Conservation (phyloP, 768 basidiomycete genomes). For the Kwoniella dendrophila region DNA sequence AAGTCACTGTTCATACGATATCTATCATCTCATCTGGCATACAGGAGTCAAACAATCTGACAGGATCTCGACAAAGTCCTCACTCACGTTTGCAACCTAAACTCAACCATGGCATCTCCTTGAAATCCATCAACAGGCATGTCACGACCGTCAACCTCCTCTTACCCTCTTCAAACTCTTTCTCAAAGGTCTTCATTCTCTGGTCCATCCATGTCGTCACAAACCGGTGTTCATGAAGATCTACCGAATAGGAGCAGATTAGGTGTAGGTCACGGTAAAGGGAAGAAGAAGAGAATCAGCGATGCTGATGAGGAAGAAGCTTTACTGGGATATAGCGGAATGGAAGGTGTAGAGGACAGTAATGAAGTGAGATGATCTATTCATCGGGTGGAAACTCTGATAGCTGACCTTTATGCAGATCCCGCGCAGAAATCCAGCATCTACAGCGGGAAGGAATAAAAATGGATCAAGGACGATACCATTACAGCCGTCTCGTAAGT, state of each 20-base stretch:
- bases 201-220: slow-evolving; percentile 4
- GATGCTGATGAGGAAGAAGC: slow-evolving; percentile 43
- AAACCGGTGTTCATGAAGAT: background rate
- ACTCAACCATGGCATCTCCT: background rate
- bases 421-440: background rate
- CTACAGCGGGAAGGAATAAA: slow-evolving; percentile 12
- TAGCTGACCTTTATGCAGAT: background rate
- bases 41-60: too few species aligned
- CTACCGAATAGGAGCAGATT: background rate
- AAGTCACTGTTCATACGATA: too few species aligned
- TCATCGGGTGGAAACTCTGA: background rate
- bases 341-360: slow-evolving; percentile 4
- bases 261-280: slow-evolving; percentile 14
- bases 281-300: slow-evolving; percentile 48
- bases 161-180: slow-evolving; percentile 37
- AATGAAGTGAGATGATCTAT: slow-evolving; percentile 9
- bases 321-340: slow-evolving; percentile 21
- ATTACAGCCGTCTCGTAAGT: slow-evolving; percentile 37
- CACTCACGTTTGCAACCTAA: background rate
- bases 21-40: too few species aligned
- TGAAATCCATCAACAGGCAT: background rate
- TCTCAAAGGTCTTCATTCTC: slow-evolving; percentile 36
- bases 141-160: slow-evolving; percentile 16
- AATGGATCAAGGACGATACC: slow-evolving; percentile 45
- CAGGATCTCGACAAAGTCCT: too few species aligned